phyloP scores from a whole-genome alignment of 257 asterid genomes.

The Plantago elongata region DNA sequence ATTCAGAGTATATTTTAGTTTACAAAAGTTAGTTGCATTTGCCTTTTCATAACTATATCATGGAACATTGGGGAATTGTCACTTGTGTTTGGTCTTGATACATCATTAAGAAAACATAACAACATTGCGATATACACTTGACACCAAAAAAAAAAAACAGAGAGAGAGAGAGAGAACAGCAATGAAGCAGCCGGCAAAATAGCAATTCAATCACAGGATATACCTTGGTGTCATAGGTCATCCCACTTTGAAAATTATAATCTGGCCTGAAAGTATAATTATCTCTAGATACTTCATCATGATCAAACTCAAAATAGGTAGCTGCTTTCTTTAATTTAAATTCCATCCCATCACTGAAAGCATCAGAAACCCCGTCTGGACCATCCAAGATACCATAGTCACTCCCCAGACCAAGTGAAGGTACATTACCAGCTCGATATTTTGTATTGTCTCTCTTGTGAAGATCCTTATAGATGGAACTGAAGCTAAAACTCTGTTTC shows the following conservation, averaged over 20 bases:
- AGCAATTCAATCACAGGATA: conserved; percentile 6
- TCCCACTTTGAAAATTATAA: conserved; percentile 43
- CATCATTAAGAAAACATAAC: neutral
- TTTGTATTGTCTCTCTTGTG: conserved; percentile 48
- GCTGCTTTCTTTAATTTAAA: conserved; percentile 62
- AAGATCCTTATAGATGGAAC: conserved; percentile 41
- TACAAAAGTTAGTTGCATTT: neutral
- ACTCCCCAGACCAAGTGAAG: conserved; percentile 23
- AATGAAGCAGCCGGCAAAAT: neutral
- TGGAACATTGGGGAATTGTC: neutral
- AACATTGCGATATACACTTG: neutral
- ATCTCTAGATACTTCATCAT: conserved; percentile 46
- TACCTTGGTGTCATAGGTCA: conserved; percentile 72
- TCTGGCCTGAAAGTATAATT: conserved; percentile 76
- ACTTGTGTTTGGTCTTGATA: neutral
- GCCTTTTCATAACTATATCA: neutral
- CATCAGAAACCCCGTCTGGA: conserved; percentile 32
- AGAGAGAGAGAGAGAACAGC: neutral
- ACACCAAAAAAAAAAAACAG: conserved; percentile 6
- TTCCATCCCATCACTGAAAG: conserved; percentile 62
- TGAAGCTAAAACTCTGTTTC: conserved; percentile 34
- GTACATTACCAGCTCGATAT: conserved; percentile 31
- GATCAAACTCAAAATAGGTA: conserved; percentile 53
- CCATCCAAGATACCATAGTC: conserved; percentile 29
- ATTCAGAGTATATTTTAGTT: neutral